Evolutionary conservation across 1,139 yeast genomes (phyloP).

Genomic region (Suhomyces coccinellae): DNA sequence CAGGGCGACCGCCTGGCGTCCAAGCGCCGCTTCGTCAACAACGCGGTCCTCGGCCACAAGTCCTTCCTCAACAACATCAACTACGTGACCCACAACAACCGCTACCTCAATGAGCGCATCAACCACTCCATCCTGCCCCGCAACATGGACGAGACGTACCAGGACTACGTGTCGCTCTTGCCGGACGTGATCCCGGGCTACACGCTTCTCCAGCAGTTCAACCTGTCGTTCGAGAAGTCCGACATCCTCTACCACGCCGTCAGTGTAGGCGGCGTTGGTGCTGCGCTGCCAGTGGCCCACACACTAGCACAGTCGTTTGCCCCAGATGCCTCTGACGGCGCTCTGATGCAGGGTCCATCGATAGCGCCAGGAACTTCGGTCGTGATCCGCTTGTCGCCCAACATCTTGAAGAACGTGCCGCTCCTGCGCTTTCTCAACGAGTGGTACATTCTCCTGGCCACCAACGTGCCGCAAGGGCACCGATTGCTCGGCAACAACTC

Average conservation of each 20-base stretch:
- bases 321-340: no score
- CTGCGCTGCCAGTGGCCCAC: no score
- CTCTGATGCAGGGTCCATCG: no score
- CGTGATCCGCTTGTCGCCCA: constrained; percentile 30
- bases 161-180: constrained; percentile 19
- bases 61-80: constrained; percentile 32
- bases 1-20: not conserved
- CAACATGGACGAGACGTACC: constrained; percentile 11
- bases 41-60: constrained; percentile 17
- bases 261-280: no score
- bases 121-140: constrained; percentile 13
- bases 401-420: constrained; percentile 21
- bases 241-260: constrained; percentile 22
- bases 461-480: constrained; percentile 20
- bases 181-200: constrained; percentile 27
- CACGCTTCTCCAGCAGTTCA: constrained; percentile 22
- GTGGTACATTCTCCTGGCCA: constrained; percentile 36
- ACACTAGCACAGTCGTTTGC: no score
- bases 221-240: constrained; percentile 16
- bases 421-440: constrained; percentile 34
- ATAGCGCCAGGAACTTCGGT: constrained; percentile 19
- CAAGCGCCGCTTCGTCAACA: constrained; percentile 8
- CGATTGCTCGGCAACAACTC: constrained; percentile 22
- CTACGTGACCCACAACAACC: constrained; percentile 25
- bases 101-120: constrained; percentile 22